Evolutionary conservation across 768 basidiomycete species (phyloP), one percentile per base, ranked within the genome.

Genomic region (Russula sp.): DNA sequence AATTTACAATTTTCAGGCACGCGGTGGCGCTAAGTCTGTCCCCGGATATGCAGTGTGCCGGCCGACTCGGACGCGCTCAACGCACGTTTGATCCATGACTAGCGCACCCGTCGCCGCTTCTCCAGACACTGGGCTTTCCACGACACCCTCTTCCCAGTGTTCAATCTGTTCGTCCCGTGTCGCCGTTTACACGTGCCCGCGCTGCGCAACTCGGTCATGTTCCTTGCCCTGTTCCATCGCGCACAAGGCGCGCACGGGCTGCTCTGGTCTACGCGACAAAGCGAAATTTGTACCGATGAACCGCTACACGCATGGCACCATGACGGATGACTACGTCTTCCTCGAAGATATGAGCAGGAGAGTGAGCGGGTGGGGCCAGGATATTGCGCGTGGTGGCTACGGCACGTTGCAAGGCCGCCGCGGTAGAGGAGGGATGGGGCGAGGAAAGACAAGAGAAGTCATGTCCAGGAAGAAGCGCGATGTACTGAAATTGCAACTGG

Each of bases 311-410:
- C 92, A 89, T 83, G 91, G 91, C 9, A 80, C 82, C 32, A 87
- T 96, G 86, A 89, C 93, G 86, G 82, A 87, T 68, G 94, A 97
- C 75, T 97, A 94, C 72, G 78, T 79, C 47, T 94, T 86, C 71
- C 77, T 97, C 67, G 94, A 97, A 75, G 89, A 92, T 18, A 74
- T 93, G 35, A 84, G 89, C 22, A 75, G 94, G 66, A 85, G 81
- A 68, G 85, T 88, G n/a, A 77, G 79, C 22, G 84, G 82, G 13
- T 90, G 88, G 86, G 91, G 88, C 0, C 73, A 76, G 68, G 83
- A 91, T 69, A 88, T 91, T 63, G 80, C 80, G 65, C 77, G 78
- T 56, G 82, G 89, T 61, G 81, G 87, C 47, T 84, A 83, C 73
- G 71, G 73, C 69, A 69, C 76, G 70, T 18, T 55, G 71, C 66